Evolutionary conservation across 1,284 basidiomycete species (phyloP), one percentile per base, ranked within the genome.

Genomic region (Caloboletus firmus): DNA sequence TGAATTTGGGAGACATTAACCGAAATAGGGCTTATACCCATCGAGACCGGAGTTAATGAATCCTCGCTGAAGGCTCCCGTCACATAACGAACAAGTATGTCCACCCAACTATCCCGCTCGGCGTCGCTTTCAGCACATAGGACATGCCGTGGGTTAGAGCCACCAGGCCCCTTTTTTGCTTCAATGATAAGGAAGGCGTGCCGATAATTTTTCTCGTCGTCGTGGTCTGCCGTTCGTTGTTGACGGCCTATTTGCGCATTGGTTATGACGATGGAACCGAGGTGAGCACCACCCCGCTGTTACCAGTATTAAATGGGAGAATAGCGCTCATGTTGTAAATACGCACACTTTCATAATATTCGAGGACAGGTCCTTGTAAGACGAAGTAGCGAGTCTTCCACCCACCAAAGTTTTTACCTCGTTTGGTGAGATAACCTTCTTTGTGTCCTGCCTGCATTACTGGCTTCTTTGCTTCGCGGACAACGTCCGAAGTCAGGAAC

Each of bases 141-240:
- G 31, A 99, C 95, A 69, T 98, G 96, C 22, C 93, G 81, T 48
- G 89, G 82, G 59, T 84, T 83, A 47, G 86, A 82, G 5, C 88
- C 84, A 43, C 81, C 82, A 13, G 86, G 86, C 2, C 80, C 82
- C 51, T 83, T 85, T 67, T 85, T 87, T 20, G 83, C 82, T 72
- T 98, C 95, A 57, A 98, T 92, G 65, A 99, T 93, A 55, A 99
- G 83, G 76, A 99, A 98, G 0, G 96, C 96, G 67, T 99, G 96
- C 26, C 95, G 83, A 63, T 96, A 97, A 59, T 97, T 91, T 66
- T 92, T 93, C 65, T 97, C 95, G 55, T 95, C 93, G 52, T 91
- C 88, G 10, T 68, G 62, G 57, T 80, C 71, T 61, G 71, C 71
- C 66, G 71, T 76, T 48, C 60, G 79, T 74, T 63, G 76, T 64